These are phyloP conservation scores for Mimosa pudica DNA, from an alignment of 306 rosid genomes.

Conservation along the genomic window DNA sequence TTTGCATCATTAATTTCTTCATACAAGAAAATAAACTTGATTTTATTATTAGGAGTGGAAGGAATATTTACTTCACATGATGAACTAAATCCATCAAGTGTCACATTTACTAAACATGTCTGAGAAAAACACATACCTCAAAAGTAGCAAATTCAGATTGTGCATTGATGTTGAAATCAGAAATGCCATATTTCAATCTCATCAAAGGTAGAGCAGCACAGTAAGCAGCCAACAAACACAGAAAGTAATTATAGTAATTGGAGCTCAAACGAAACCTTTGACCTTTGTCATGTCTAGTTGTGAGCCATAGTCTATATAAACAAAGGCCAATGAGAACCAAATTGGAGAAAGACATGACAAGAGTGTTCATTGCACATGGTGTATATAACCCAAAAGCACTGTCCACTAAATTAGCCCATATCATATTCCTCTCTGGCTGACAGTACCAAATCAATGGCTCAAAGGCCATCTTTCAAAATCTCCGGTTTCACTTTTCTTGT, in stretches of 20 bases:
- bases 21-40: too few relatives aligned
- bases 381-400: conserved; percentile 81
- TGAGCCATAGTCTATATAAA: conserved; percentile 68
- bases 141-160: conserved; percentile 64
- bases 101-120: not conserved
- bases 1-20: too few relatives aligned
- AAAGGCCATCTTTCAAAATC: conserved; percentile 50
- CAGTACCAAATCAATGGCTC: conserved; percentile 78
- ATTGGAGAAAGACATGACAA: conserved; percentile 67
- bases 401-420: conserved; percentile 60
- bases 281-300: conserved; percentile 46
- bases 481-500: not conserved
- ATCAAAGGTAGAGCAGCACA: conserved; percentile 64
- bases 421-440: conserved; percentile 56
- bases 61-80: not conserved
- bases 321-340: conserved; percentile 67
- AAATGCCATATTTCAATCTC: conserved; percentile 56
- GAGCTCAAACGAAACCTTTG: conserved; percentile 62
- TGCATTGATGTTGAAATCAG: conserved; percentile 56
- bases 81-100: conserved; percentile 28
- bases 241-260: conserved; percentile 59
- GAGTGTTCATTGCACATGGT: conserved; percentile 76
- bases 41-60: too few relatives aligned
- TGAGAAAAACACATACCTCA: conserved; percentile 49
- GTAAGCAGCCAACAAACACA: conserved; percentile 55